Evolutionary conservation across 176 grass and related monocot genomes (phyloP).

Genomic region (Bromus sterilis): DNA sequence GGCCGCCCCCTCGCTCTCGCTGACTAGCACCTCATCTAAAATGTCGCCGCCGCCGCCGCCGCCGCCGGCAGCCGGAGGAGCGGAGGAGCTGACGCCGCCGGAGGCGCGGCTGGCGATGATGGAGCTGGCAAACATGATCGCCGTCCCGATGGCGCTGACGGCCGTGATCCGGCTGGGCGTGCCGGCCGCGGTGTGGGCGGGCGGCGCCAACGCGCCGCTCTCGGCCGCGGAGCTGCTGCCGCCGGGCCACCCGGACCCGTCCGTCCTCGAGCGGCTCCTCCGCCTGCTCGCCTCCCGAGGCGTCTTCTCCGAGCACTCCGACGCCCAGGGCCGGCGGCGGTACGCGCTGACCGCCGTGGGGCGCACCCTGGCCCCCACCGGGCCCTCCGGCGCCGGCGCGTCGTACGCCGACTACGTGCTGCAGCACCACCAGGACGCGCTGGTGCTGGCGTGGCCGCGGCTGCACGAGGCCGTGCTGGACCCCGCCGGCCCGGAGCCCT

Average conservation of each 20-base stretch:
- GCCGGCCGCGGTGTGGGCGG: conserved; percentile 39
- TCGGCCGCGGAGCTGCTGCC: conserved; percentile 34
- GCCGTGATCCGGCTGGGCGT: conserved; percentile 59
- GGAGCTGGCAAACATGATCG: conserved; percentile 76
- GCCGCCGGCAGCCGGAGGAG: neutral
- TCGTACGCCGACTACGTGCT: conserved; percentile 80
- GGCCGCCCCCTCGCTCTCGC: neutral
- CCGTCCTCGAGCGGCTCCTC: conserved; percentile 59
- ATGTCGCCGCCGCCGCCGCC: neutral
- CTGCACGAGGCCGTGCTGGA: conserved; percentile 77
- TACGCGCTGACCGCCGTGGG: conserved; percentile 66
- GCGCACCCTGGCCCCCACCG: conserved; percentile 33
- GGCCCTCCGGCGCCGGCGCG: conserved; percentile 6
- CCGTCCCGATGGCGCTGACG: conserved; percentile 77
- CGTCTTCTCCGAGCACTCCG: conserved; percentile 45
- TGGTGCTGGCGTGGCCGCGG: conserved; percentile 56
- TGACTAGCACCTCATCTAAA: neutral
- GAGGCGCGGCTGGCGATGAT: conserved; percentile 58
- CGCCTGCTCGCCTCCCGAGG: conserved; percentile 63
- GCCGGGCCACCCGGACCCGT: conserved; percentile 19
- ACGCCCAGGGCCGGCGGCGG: neutral
- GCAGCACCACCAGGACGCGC: conserved; percentile 92
- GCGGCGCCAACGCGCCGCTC: conserved; percentile 42
- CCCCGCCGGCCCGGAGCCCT: conserved; percentile 63
- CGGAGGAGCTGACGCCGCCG: neutral